Evolutionary conservation across 2,329 filamentous ascomycete species (phyloP).

Genomic region (Paracamarosporium sp.): DNA sequence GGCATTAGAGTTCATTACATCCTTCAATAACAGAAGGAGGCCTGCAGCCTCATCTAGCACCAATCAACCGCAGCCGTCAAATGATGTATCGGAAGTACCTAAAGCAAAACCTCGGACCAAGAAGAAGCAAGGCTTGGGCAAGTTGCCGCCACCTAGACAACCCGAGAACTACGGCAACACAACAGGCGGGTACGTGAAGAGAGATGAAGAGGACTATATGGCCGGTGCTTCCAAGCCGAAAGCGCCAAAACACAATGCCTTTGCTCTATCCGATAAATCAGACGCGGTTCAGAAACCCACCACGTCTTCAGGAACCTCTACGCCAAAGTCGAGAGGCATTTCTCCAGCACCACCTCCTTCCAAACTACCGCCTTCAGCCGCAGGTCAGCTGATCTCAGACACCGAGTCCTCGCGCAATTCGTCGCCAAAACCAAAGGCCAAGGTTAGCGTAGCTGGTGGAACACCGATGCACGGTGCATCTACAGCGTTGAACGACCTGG

Average conservation of each 20-base stretch:
- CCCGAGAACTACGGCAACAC: constrained; percentile 68
- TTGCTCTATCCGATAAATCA: constrained; percentile 60
- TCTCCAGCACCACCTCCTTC: constrained; percentile 56
- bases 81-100: constrained; percentile 37
- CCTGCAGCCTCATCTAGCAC: constrained; percentile 35
- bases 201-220: constrained; percentile 77
- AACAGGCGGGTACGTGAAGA: constrained; percentile 78
- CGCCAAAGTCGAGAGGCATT: constrained; percentile 43
- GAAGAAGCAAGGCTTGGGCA: constrained; percentile 48
- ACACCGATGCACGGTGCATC: constrained; percentile 83
- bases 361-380: constrained; percentile 69
- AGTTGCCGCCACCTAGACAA: constrained; percentile 51
- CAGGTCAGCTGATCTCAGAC: constrained; percentile 85
- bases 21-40: constrained; percentile 72
- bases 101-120: constrained; percentile 48
- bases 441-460: constrained; percentile 76
- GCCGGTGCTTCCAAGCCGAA: constrained; percentile 49
- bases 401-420: constrained; percentile 62
- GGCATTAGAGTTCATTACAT: constrained; percentile 73
- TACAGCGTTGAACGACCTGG: constrained; percentile 71
- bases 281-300: constrained; percentile 48
- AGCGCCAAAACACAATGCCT: constrained; percentile 51
- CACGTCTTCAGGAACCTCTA: constrained; percentile 35
- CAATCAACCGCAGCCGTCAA: constrained; percentile 21
- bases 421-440: constrained; percentile 62